Evolutionary conservation across 1,284 basidiomycete species (phyloP).

Genomic region (Ceratobasidium papillatum): DNA sequence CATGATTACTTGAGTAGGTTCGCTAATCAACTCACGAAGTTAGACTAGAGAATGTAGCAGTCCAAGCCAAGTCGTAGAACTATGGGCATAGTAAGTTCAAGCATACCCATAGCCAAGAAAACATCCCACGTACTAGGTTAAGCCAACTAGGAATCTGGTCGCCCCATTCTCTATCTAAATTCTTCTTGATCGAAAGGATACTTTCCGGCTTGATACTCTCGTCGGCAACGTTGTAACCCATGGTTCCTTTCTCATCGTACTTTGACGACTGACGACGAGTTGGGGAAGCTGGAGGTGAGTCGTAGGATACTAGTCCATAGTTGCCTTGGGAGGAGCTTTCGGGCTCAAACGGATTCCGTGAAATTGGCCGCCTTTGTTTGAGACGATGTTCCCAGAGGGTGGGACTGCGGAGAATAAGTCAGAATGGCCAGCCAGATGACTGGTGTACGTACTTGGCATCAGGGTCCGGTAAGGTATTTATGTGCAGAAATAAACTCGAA

Average conservation of each 20-base stretch:
- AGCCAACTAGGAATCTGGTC: conserved; percentile 21
- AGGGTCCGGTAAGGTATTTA: conserved; percentile 11
- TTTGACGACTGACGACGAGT: not conserved
- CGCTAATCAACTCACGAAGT: not conserved
- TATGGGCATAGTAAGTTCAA: not conserved
- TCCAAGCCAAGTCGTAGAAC: conserved; percentile 26
- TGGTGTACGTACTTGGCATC: not conserved
- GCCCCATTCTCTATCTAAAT: conserved; percentile 21
- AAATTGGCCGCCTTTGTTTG: conserved; percentile 21
- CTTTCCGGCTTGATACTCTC: not conserved
- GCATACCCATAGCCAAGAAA: not conserved
- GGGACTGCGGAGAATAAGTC: not conserved
- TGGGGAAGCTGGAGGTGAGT: not conserved
- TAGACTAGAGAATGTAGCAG: conserved; percentile 19
- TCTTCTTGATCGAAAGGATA: not conserved
- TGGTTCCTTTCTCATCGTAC: not conserved
- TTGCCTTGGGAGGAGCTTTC: not conserved
- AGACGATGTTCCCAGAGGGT: conserved; percentile 35
- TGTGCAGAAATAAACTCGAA: conserved; percentile 14
- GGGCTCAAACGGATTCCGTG: conserved; percentile 24
- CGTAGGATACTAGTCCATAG: not conserved
- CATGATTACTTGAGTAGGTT: not conserved
- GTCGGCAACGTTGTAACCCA: not conserved
- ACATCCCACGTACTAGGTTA: not conserved
- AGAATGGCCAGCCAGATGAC: not conserved